Evolutionary conservation across 345 rosid species (phyloP).

Genomic region (Bruguiera parviflora): DNA sequence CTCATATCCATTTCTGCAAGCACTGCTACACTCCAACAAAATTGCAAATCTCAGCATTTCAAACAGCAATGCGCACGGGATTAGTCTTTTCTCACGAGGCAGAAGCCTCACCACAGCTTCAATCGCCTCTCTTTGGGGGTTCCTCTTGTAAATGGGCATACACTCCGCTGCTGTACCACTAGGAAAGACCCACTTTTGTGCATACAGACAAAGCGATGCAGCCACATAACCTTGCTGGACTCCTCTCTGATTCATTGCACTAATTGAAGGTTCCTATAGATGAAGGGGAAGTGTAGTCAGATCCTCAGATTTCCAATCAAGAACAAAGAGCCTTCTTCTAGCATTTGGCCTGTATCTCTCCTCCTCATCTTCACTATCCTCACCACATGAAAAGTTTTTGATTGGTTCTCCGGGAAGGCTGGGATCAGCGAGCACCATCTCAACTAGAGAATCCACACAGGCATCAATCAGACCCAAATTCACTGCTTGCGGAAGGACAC

Average conservation of each 20-base stretch:
- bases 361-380: constrained; percentile 28
- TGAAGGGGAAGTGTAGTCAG: constrained; percentile 49
- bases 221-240: constrained; percentile 41
- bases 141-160: constrained; percentile 37
- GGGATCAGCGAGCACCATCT: constrained; percentile 53
- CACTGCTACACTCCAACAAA: constrained; percentile 43
- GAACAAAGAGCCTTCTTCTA: constrained; percentile 56
- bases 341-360: constrained; percentile 52
- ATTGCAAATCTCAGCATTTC: constrained; percentile 52
- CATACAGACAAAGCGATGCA: constrained; percentile 53
- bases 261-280: constrained; percentile 46
- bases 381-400: constrained; percentile 13
- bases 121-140: constrained; percentile 40
- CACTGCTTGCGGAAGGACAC: constrained; percentile 35
- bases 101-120: constrained; percentile 67
- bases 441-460: constrained; percentile 56
- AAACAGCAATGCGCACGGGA: constrained; percentile 52
- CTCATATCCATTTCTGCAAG: constrained; percentile 66
- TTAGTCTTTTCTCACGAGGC: constrained; percentile 47
- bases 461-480: constrained; percentile 50
- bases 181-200: constrained; percentile 45
- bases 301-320: constrained; percentile 58
- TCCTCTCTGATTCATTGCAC: constrained; percentile 34
- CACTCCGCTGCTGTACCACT: constrained; percentile 18
- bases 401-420: constrained; percentile 56